Evolutionary conservation across 2,329 filamentous ascomycete species (phyloP), one percentile per base, ranked within the genome.

Genomic region (Alternaria gaisen): DNA sequence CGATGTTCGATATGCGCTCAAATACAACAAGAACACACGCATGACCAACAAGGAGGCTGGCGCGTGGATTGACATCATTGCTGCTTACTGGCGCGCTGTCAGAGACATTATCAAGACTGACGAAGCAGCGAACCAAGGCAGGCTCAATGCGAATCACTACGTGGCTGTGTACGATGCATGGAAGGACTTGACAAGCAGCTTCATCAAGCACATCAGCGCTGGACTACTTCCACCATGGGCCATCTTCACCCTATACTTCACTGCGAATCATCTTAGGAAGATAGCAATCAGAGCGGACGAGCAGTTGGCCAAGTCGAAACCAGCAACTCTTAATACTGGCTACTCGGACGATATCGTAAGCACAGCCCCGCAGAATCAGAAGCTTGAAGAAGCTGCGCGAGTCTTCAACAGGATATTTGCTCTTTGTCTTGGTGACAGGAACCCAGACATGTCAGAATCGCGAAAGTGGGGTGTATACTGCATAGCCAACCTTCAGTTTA

Each of bases 401-500:
- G 88, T 94, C 44, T 88, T 99, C 61, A 98, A 97, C 78, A 88
- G 91, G 50, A 93, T 98, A 67, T 99, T 98, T 78, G 92, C 91
- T 16, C 80, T 97, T 5, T 99, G 95, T 77, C 84, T 97, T 50
- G 93, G 89, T 71, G 95, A 99, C 77, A 90, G 92, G 79, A 91
- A 91, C 62, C 89, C 91, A 14, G 83, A 97, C 44, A 89, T 93
- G 73, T 64, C 58, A 24, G 91, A 97, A 72, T 97, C 94, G 9
- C 89, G 95, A 56, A 99, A 98, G 86, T 99, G 95, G 95, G 96
- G 93, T 7, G 91, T 97, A 48, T 99, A 99, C 82, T 94, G 93
- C 78, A 90, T 94, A 67, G 93, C 94, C 73, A 98, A 97, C 75
- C 86, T 99, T 8, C 84, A 97, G 14, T 99, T 99, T 87, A 98